phyloP scores from a whole-genome alignment of 2,329 filamentous ascomycete species.

The Fusarium xyrophilum region DNA sequence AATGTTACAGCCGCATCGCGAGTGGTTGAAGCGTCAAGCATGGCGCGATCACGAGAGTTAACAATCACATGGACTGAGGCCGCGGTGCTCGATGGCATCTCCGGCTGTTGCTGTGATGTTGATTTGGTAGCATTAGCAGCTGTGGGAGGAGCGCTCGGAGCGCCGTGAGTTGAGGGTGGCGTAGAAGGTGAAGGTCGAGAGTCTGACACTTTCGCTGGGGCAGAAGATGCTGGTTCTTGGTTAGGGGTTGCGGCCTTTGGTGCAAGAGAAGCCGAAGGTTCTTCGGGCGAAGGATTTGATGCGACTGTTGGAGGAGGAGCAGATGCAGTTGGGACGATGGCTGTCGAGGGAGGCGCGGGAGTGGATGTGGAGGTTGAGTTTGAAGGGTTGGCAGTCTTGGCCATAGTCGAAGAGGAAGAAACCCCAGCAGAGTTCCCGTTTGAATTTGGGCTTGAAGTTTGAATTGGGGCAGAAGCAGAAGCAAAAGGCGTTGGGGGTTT shows the following conservation, averaged over 20 bases:
- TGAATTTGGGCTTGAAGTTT: constrained; percentile 1
- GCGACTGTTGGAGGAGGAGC: constrained; percentile 3
- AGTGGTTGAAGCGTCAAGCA: constrained; percentile 32
- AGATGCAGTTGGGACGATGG: background rate
- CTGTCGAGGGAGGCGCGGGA: constrained; percentile 14
- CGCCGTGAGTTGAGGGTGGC: constrained; percentile 23
- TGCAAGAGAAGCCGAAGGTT: constrained; percentile 3
- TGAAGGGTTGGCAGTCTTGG: constrained; percentile 7
- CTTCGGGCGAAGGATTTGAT: constrained; percentile 6
- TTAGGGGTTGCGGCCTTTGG: constrained; percentile 8
- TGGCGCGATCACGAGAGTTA: constrained; percentile 31
- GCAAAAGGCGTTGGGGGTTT: background rate
- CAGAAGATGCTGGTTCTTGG: constrained; percentile 10
- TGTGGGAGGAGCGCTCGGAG: constrained; percentile 5
- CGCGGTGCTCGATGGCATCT: constrained; percentile 25
- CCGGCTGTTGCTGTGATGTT: constrained; percentile 27
- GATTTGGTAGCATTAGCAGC: constrained; percentile 18
- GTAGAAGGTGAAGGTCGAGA: constrained; percentile 32
- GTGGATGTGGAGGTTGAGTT: constrained; percentile 21
- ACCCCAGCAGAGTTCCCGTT: constrained; percentile 6
- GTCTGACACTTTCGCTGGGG: constrained; percentile 3
- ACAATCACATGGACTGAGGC: constrained; percentile 14
- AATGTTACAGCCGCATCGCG: constrained; percentile 13
- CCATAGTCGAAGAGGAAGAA: background rate
- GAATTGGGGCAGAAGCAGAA: constrained; percentile 9